Percentiles rank a stretch among this genome's conserved stretches.
phyloP scores from a whole-genome alignment of 805 yeast genomes.

The Suhomyces vadensis region DNA sequence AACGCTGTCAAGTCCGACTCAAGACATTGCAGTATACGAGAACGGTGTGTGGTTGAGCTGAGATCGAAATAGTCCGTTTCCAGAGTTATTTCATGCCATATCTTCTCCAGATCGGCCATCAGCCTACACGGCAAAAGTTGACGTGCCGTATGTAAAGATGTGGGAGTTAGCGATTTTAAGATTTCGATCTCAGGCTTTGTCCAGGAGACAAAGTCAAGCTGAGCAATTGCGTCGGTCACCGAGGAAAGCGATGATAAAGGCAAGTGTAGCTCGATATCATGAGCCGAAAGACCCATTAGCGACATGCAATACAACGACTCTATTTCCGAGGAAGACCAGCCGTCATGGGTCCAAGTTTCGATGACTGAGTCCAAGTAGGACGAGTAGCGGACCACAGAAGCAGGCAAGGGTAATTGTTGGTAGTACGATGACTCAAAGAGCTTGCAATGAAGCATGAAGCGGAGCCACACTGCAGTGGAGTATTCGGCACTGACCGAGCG shows the following conservation, averaged over 20 bases:
- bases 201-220: slow-evolving; percentile 3
- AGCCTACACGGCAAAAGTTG: not conserved
- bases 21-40: not conserved
- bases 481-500: not conserved
- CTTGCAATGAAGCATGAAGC: not conserved
- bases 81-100: not conserved
- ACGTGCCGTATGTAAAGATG: not conserved
- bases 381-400: not conserved
- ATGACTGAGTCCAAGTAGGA: not conserved
- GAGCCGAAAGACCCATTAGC: slow-evolving; percentile 1
- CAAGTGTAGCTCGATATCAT: not conserved
- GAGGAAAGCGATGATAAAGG: not conserved
- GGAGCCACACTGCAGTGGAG: not conserved
- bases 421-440: not conserved
- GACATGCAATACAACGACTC: not conserved
- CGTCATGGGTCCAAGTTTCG: not conserved
- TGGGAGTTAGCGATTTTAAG: not conserved
- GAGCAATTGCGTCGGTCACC: not conserved
- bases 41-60: not conserved
- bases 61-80: not conserved
- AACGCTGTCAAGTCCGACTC: slow-evolving; percentile 6
- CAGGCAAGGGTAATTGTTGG: not conserved
- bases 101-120: not conserved
- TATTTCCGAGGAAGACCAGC: not conserved
- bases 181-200: slow-evolving; percentile 7